Evolutionary conservation across 176 grass and related monocot species (phyloP), one percentile per base, ranked within the genome.

Genomic region (Eragrostis nindensis): DNA sequence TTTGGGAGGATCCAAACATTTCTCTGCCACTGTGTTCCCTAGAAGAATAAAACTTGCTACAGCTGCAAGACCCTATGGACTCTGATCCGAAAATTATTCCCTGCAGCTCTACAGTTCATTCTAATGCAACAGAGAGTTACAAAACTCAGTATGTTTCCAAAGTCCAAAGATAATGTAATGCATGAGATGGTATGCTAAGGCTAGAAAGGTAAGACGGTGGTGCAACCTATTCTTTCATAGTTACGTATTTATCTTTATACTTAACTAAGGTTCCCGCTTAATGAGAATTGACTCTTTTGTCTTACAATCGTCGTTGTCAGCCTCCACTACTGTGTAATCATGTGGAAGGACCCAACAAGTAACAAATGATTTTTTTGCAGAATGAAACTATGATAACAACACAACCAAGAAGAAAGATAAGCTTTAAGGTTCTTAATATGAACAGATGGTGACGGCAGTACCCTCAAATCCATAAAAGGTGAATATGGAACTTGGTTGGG

Each of bases 401-500:
- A 70, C 14, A 70, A 85, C 65, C 12, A 63, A 41, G 77, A 63
- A 75, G 53, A 80, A 67, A 8, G 29, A 67, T 66, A 11, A 56
- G 39, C 36, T 60, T 32, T 27, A 1, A 79, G 45, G 1, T 45
- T 4, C 8, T 30, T 82, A 65, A 30, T 27, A 29, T 61, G 43
- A 50, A 40, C 10, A 70, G 36, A 66, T 13, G 26, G 19, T 19
- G 55, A 66, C 38, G 21, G 21, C 38, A 83, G 74, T 41, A 21
- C 18, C 45, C 85, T 16, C 7, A 67, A 8, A 69, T 26, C 70
- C 21, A 54, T 1, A 24, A 27, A 83, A 49, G 50, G 18, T 68
- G 25, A 57, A 80, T 49, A 80, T 49, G 50, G 60, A 47, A 68
- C 50, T 68, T 68, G 30, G 60, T 17, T 67, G 60, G n/a, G 38